Conservation (phyloP, 148 eudicot genomes). For the Salicornia ramosissima region DNA sequence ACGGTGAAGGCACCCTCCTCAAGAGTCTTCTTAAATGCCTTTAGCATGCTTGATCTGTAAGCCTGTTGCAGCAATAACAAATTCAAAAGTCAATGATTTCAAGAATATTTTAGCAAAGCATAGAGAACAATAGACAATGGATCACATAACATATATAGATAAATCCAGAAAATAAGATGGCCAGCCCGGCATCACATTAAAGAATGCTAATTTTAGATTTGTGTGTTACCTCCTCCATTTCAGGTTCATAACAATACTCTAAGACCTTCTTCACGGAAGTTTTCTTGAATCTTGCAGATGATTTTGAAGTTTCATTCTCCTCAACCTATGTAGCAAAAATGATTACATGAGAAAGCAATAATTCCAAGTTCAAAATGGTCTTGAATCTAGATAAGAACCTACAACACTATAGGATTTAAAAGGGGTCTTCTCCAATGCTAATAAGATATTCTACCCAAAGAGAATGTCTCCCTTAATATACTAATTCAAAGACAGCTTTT, state of each 20-base stretch:
- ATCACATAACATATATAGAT: not conserved
- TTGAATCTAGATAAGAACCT: not conserved
- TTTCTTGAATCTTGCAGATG: constrained; percentile 63
- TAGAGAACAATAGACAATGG: not conserved
- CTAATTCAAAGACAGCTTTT: not conserved
- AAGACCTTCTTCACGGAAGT: constrained; percentile 62
- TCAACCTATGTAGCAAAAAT: constrained; percentile 45
- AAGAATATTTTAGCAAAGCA: not conserved
- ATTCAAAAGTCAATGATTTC: constrained; percentile 14
- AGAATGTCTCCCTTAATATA: not conserved
- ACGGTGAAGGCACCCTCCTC: constrained; percentile 90
- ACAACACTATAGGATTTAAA: not conserved
- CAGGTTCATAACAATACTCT: constrained; percentile 98
- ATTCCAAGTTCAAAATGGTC: not conserved
- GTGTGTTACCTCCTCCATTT: constrained; percentile 88
- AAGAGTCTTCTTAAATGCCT: constrained; percentile 96
- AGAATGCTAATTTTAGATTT: not conserved
- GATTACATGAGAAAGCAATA: not conserved
- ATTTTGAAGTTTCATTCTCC: constrained; percentile 57
- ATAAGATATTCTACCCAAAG: not conserved
- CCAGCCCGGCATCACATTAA: not conserved
- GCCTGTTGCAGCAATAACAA: constrained; percentile 50
- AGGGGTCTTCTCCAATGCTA: not conserved
- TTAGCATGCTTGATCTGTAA: constrained; percentile 95
- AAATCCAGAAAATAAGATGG: not conserved